phyloP scores from a whole-genome alignment of 345 rosid genomes.

The Adansonia digitata region DNA sequence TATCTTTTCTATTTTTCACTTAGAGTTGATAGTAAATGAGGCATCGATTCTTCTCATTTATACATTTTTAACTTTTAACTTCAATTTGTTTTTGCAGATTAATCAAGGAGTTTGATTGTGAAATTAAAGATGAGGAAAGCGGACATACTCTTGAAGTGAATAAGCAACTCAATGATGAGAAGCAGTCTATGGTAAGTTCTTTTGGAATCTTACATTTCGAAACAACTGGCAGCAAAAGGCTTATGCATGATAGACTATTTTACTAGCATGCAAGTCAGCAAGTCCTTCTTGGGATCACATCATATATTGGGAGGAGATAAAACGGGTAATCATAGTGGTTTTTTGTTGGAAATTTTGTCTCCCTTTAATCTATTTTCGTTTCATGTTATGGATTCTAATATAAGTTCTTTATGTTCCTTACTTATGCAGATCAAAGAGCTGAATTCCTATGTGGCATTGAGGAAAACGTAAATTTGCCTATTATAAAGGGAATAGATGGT shows the following conservation, averaged over 20 bases:
- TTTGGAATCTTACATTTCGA: neutral
- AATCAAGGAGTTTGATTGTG: constrained; percentile 89
- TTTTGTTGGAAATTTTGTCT: neutral
- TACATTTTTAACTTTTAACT: neutral
- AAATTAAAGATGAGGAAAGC: constrained; percentile 77
- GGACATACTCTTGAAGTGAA: constrained; percentile 71
- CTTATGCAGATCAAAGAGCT: constrained; percentile 84
- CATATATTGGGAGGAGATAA: neutral
- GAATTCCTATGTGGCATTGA: constrained; percentile 86
- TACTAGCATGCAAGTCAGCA: too few species aligned
- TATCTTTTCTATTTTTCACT: neutral
- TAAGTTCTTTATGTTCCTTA: constrained; percentile 5
- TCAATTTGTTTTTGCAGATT: constrained; percentile 42
- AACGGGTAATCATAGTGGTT: neutral
- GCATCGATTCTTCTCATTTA: neutral
- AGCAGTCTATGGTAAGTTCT: constrained; percentile 85
- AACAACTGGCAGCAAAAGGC: neutral
- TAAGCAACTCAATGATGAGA: constrained; percentile 89
- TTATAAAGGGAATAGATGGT: neutral
- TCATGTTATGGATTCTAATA: constrained; percentile 5
- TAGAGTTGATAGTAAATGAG: neutral
- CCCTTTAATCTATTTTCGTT: neutral
- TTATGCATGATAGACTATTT: neutral
- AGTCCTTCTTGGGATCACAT: neutral
- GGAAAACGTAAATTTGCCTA: constrained; percentile 86